A percentile compares a stretch with the other conserved stretches of the same genome.
Conservation (phyloP, 140 eudicot species). For the Bidens hawaiensis region DNA sequence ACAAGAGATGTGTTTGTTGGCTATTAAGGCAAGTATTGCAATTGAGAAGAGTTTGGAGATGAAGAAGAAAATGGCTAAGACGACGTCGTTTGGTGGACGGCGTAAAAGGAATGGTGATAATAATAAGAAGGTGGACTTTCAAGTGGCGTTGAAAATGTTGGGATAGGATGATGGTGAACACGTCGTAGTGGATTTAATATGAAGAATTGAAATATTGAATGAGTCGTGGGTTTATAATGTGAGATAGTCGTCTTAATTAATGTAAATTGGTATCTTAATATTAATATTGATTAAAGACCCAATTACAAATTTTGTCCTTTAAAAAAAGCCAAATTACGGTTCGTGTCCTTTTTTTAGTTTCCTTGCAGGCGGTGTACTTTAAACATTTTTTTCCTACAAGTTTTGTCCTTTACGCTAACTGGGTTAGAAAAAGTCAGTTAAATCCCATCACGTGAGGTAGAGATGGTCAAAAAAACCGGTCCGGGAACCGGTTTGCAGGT, state of each 20-base stretch:
- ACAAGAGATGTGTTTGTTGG: conserved; percentile 57
- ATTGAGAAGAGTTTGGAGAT: neutral
- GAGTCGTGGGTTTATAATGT: neutral
- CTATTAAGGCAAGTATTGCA: conserved; percentile 52
- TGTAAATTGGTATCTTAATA: neutral
- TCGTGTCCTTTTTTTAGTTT: no score
- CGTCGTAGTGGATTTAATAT: neutral
- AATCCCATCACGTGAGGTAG: no score
- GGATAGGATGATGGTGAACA: neutral
- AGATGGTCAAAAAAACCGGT: no score
- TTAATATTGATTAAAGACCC: no score
- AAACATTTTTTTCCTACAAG: no score
- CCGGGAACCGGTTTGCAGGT: no score
- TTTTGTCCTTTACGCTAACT: no score
- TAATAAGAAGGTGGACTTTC: conserved; percentile 14
- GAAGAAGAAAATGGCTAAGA: neutral
- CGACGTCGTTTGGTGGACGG: conserved; percentile 13
- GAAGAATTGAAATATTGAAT: neutral
- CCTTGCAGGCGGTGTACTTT: no score
- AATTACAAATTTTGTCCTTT: no score
- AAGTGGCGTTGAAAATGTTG: conserved; percentile 24
- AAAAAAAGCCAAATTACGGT: no score
- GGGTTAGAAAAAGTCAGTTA: no score
- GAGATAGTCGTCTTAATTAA: neutral
- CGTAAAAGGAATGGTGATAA: conserved; percentile 1